A percentile compares a stretch with the other conserved stretches of the same genome.
These are phyloP conservation scores for Ophiostoma fasciatum DNA, from an alignment of 2,329 filamentous ascomycete genomes.

Conservation along the genomic window DNA sequence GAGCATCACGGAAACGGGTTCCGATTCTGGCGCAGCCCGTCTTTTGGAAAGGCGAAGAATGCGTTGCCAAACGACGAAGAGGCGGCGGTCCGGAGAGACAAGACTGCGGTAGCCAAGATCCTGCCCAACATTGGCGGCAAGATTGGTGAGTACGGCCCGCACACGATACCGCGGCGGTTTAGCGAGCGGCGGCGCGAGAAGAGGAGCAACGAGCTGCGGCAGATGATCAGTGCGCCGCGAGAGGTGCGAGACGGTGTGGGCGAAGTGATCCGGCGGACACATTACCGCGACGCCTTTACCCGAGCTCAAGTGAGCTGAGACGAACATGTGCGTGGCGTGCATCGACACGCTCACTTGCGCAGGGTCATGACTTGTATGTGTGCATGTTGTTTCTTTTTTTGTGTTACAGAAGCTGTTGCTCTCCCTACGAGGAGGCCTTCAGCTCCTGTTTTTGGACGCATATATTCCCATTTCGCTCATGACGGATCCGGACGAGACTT, in stretches of 20 bases:
- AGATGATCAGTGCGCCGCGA: slow-evolving; percentile 44
- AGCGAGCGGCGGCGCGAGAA: slow-evolving; percentile 46
- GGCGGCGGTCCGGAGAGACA: background rate
- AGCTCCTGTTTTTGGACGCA: no score
- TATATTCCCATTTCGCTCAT: no score
- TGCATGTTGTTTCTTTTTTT: no score
- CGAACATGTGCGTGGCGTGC: background rate
- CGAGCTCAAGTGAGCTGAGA: slow-evolving; percentile 9
- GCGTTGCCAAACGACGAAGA: no score
- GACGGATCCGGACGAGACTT: no score
- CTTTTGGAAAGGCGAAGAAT: background rate
- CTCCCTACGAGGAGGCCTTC: no score
- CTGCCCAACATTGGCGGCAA: slow-evolving; percentile 27
- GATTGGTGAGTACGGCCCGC: slow-evolving; percentile 32
- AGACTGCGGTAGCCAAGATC: no score
- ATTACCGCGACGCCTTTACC: slow-evolving; percentile 20
- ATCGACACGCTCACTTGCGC: background rate
- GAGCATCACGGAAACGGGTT: slow-evolving; percentile 14
- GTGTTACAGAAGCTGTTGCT: no score
- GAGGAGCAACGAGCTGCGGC: slow-evolving; percentile 40
- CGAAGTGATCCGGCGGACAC: slow-evolving; percentile 36
- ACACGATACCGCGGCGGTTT: slow-evolving; percentile 37
- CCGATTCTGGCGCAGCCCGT: slow-evolving; percentile 8
- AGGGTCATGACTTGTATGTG: slow-evolving; percentile 2
- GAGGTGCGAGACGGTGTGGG: slow-evolving; percentile 44